phyloP scores from a whole-genome alignment of 73 alveolate genomes.

The Symbiodinium natans region DNA sequence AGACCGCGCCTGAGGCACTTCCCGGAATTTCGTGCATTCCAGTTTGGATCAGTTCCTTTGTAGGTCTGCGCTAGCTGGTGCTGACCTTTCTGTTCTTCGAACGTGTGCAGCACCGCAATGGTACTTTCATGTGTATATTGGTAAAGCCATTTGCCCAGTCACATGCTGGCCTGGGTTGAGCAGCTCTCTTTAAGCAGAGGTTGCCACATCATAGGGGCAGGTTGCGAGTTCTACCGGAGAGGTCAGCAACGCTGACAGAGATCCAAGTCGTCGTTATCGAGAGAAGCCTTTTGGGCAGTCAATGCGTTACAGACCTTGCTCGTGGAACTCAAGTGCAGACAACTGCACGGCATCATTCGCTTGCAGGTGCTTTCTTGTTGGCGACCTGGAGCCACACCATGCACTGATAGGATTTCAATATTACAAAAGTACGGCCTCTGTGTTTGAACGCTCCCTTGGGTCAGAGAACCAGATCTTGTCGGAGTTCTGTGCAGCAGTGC shows the following conservation, averaged over 20 bases:
- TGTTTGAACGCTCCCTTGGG: neutral
- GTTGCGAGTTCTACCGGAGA: neutral
- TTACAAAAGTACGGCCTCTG: neutral
- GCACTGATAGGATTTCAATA: no score
- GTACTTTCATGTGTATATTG: no score
- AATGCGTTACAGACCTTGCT: neutral
- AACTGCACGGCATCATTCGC: no score
- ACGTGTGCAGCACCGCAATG: neutral
- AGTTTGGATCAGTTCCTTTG: neutral
- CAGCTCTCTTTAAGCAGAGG: neutral
- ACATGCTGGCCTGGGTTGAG: constrained; percentile 8
- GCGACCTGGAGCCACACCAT: no score
- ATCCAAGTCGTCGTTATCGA: no score
- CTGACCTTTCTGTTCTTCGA: neutral
- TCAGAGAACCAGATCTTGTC: neutral
- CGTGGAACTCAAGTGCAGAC: neutral
- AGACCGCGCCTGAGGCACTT: no score
- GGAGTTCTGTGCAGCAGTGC: neutral
- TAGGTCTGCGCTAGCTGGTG: neutral
- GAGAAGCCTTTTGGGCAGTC: no score
- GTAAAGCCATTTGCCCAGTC: no score
- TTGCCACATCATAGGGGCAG: neutral
- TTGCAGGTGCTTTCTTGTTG: no score
- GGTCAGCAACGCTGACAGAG: neutral
- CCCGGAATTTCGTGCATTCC: neutral